Evolutionary conservation across 2,329 filamentous ascomycete species (phyloP), one percentile per base, ranked within the genome.

Genomic region (Ophioceras dolichostomum): DNA sequence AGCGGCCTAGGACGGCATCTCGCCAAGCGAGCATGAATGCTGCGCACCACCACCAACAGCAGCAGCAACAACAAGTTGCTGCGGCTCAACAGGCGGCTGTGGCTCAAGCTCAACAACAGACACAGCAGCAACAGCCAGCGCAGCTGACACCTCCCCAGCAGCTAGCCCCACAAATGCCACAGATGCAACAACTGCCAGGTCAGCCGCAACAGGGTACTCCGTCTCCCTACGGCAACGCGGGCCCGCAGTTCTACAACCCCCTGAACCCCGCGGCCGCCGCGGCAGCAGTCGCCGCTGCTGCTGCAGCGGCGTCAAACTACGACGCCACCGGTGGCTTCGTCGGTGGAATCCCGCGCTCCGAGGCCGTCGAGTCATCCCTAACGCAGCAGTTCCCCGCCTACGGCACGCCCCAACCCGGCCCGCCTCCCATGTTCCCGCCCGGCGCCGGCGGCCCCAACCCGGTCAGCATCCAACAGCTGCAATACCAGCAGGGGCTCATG

Each of bases 401-500:
- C 42, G 61, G 65, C 12, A 24, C 14, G 37, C n/a, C n/a, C n/a
- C n/a, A n/a, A n/a, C 59, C 64, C 16, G 22, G 22, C 12, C 70
- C 70, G 48, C 61, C 59, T 32, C 58, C 66, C 32, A 67, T 76
- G 60, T 78, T 67, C 54, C 65, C 61, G 39, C 53, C 59, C 5
- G 50, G 59, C 20, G 62, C 59, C 45, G 59, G 61, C 20, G 58
- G 65, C 28, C 51, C 58, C 20, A 61, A 68, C 4, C 49, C 57
- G 32, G 64, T 65, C 44, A 65, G 60, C 45, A 53, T 76, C 41
- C 67, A 72, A 49, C 71, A 69, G 45, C 51, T 76, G 45, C 71
- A 74, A 43, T 77, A 72, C 49, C 73, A 76, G 51, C 73, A 76
- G 50, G 63, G 53, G 48, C 64, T 77, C 59, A 63, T 78, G 54